Evolutionary conservation across 306 rosid species (phyloP).

Genomic region (Senna siamea): DNA sequence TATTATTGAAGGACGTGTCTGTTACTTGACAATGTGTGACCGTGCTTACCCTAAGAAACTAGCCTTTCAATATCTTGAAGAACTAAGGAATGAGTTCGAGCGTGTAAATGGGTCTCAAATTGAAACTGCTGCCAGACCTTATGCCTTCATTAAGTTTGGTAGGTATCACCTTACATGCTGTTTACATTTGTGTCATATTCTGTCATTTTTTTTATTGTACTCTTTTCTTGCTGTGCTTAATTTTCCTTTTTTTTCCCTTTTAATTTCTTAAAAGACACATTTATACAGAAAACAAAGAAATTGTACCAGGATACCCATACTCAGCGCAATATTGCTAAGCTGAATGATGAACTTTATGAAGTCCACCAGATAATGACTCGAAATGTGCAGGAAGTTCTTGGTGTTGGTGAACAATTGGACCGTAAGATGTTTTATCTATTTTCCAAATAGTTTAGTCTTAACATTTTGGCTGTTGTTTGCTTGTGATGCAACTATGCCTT

Average conservation of each 20-base stretch:
- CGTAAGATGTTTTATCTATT: slow-evolving; percentile 69
- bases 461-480: slow-evolving; percentile 33
- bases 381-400: slow-evolving; percentile 98
- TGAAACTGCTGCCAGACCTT: slow-evolving; percentile 99
- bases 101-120: slow-evolving; percentile 89
- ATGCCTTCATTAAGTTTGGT: slow-evolving; percentile 99
- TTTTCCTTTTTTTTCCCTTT: slow-evolving; percentile 24
- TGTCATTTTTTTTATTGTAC: slow-evolving; percentile 17
- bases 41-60: slow-evolving; percentile 99
- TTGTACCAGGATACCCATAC: slow-evolving; percentile 98
- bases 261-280: slow-evolving; percentile 71
- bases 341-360: slow-evolving; percentile 98
- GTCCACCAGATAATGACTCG: slow-evolving; percentile 99
- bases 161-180: slow-evolving; percentile 35
- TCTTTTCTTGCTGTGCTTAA: slow-evolving; percentile 41
- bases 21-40: slow-evolving; percentile 99
- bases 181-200: slow-evolving; percentile 1
- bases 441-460: slow-evolving; percentile 16
- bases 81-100: slow-evolving; percentile 94
- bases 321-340: slow-evolving; percentile 94
- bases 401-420: slow-evolving; percentile 99
- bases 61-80: slow-evolving; percentile 99
- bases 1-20: slow-evolving; percentile 92
- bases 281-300: slow-evolving; percentile 97
- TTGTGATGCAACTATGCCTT: neutral